A percentile compares a stretch with the other conserved stretches of the same genome.
phyloP scores from a whole-genome alignment of 495 filamentous ascomycete genomes.

The Glarea lozoyensis region DNA sequence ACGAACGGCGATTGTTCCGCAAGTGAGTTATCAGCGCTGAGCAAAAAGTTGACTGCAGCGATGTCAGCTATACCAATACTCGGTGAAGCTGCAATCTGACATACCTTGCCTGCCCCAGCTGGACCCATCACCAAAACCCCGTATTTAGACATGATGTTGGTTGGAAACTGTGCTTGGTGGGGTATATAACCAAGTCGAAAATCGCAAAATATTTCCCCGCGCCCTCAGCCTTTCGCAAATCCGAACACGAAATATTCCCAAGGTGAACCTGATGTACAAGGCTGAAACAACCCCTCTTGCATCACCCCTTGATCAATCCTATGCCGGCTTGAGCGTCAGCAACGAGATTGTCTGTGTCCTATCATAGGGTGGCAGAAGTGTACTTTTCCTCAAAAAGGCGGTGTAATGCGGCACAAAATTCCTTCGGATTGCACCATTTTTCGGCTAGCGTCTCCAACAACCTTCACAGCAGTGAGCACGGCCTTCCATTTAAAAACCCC shows the following conservation, averaged over 20 bases:
- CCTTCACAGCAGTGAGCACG: too few relatives aligned
- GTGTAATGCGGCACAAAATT: too few relatives aligned
- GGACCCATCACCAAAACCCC: constrained; percentile 93
- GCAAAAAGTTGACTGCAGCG: constrained; percentile 77
- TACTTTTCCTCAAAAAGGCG: background rate
- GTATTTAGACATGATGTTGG: constrained; percentile 74
- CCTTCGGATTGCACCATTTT: too few relatives aligned
- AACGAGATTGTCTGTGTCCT: too few relatives aligned
- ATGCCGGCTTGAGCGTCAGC: background rate
- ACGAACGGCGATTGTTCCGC: constrained; percentile 74
- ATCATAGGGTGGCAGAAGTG: too few relatives aligned
- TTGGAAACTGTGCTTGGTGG: background rate
- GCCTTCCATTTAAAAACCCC: background rate
- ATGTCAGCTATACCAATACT: background rate
- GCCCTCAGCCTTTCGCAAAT: too few relatives aligned
- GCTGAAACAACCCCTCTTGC: background rate
- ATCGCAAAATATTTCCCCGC: too few relatives aligned
- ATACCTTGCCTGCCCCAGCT: constrained; percentile 77
- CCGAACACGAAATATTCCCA: too few relatives aligned
- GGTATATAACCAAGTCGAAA: too few relatives aligned
- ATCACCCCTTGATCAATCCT: too few relatives aligned
- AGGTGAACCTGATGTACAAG: constrained; percentile 1
- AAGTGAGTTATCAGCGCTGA: constrained; percentile 87
- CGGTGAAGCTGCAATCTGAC: constrained; percentile 8
- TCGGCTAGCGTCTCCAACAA: too few relatives aligned